Conservation (phyloP, 108 stramenopile species). For the Parietichytrium sp. region DNA sequence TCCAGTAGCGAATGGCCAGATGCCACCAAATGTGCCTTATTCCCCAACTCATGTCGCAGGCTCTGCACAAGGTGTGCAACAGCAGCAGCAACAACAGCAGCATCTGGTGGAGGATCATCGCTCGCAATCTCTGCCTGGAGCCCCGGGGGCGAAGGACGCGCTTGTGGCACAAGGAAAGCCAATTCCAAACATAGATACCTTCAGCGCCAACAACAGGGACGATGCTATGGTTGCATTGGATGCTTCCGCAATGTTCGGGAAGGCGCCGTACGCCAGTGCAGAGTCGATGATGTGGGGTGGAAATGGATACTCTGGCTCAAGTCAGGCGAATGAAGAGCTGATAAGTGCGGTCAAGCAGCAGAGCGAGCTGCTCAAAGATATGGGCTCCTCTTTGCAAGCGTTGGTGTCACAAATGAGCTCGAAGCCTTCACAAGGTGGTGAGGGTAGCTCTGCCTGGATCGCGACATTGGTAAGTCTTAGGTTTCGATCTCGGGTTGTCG, state of each 20-base stretch:
- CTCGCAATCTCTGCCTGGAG: constrained; percentile 25
- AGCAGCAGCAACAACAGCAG: neutral
- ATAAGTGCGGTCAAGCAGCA: constrained; percentile 4
- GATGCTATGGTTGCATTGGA: neutral
- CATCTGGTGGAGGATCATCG: too few relatives aligned
- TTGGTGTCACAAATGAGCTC: constrained; percentile 26
- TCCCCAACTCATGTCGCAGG: neutral
- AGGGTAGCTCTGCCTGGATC: neutral
- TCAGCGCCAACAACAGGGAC: neutral
- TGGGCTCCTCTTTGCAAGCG: neutral
- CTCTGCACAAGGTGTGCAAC: neutral
- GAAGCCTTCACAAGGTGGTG: neutral
- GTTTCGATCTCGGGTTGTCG: too few relatives aligned
- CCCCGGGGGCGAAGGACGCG: constrained; percentile 27
- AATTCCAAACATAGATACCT: neutral
- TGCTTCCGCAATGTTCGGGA: constrained; percentile 1
- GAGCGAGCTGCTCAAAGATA: neutral
- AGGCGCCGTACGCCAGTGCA: neutral
- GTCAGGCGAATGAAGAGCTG: too few relatives aligned
- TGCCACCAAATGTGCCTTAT: neutral
- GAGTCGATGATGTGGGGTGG: too few relatives aligned
- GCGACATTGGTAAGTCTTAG: neutral
- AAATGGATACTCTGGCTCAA: too few relatives aligned
- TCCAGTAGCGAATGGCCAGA: neutral
- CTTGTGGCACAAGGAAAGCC: neutral